A percentile compares a stretch with the other conserved stretches of the same genome.
phyloP scores from a whole-genome alignment of 768 basidiomycete species.

The Psilocybe cyanescens region DNA sequence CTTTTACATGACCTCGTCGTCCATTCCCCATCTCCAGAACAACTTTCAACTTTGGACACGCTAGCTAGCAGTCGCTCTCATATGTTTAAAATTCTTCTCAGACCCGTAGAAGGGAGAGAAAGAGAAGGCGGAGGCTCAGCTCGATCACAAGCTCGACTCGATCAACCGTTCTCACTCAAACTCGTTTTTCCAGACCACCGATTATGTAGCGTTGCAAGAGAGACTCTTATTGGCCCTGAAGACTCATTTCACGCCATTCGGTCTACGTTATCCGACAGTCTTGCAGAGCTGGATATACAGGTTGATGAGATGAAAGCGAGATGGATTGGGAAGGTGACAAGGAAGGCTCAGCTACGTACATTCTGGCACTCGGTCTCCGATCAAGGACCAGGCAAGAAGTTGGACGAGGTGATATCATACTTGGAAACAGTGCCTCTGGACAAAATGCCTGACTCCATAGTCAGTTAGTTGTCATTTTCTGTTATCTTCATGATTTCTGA shows the following conservation, averaged over 20 bases:
- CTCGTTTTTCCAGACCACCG: neutral
- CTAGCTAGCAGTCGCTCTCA: neutral
- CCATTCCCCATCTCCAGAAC: neutral
- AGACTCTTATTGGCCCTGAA: neutral
- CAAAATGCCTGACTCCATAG: neutral
- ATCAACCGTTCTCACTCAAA: neutral
- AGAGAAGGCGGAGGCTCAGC: no score
- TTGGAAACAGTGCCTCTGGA: slow-evolving; percentile 2
- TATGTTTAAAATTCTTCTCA: neutral
- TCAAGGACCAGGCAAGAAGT: neutral
- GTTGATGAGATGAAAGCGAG: neutral
- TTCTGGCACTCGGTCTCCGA: neutral
- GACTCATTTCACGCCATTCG: neutral
- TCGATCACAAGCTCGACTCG: neutral
- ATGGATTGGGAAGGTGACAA: neutral
- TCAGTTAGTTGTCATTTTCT: neutral
- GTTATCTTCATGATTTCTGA: no score
- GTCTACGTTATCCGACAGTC: neutral
- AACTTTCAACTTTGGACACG: neutral
- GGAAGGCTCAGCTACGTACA: neutral
- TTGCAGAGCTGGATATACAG: slow-evolving; percentile 5
- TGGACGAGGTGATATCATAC: neutral
- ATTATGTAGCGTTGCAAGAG: neutral
- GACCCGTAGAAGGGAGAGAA: no score
- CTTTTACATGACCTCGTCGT: neutral